Evolutionary conservation across 768 basidiomycete species (phyloP).

Genomic region (Mycena chlorophos): DNA sequence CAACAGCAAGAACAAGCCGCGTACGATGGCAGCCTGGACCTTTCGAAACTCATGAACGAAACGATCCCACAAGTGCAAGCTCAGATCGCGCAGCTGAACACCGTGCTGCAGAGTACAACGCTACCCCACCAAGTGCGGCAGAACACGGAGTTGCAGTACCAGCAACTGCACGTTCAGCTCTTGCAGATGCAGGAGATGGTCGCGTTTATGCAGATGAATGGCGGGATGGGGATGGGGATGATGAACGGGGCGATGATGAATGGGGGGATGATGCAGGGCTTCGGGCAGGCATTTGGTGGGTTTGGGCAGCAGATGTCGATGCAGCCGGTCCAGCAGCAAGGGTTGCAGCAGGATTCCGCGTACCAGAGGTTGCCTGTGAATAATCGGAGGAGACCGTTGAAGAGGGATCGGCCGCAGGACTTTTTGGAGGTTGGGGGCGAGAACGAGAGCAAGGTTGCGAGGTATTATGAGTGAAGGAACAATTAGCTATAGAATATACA

Average conservation of each 20-base stretch:
- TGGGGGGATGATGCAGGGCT: constrained; percentile 42
- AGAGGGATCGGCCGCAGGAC: constrained; percentile 82
- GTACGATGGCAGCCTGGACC: constrained; percentile 68
- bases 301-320: constrained; percentile 50
- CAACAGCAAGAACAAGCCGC: constrained; percentile 57
- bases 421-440: constrained; percentile 75
- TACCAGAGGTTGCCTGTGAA: constrained; percentile 84
- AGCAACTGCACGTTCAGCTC: constrained; percentile 76
- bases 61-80: constrained; percentile 83
- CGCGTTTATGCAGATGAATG: constrained; percentile 62
- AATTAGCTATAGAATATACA: no score
- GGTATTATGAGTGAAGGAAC: constrained; percentile 87
- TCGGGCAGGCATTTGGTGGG: constrained; percentile 39
- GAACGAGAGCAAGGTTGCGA: constrained; percentile 60
- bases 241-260: constrained; percentile 40
- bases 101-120: constrained; percentile 77
- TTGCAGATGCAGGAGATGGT: constrained; percentile 76
- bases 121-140: constrained; percentile 73
- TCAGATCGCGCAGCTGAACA: constrained; percentile 76
- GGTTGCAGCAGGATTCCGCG: constrained; percentile 69
- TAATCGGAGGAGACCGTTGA: constrained; percentile 72
- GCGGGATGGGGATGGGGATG: constrained; percentile 55
- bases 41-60: constrained; percentile 70
- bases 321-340: constrained; percentile 52
- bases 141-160: constrained; percentile 80